Base-by-base conservation (phyloP, 1,139 yeast genomes). In the Kurtzmaniella quercitrusa region DNA sequence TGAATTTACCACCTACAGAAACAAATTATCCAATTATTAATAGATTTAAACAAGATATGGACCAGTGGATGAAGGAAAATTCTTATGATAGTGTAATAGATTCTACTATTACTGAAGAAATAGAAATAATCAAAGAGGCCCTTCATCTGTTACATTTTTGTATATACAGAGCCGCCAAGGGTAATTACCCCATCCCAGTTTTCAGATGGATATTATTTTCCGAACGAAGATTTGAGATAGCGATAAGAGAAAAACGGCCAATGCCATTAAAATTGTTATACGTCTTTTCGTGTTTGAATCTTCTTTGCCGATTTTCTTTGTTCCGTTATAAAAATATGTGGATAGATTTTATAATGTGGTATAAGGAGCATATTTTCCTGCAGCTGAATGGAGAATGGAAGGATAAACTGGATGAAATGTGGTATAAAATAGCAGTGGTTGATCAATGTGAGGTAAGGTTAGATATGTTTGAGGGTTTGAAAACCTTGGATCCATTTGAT, bases 271-370 rank as follows among this genome's bases (percentile, higher is more conserved):
- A 64, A 25, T 12, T 66, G 2, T 46, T 68, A 25, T 65, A 47
- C 42, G 49, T 53, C 2, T 66, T 56, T 44, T 40, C 61, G 3
- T 48, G 57, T 25, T 45, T 66, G 7, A 48, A 52, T 34, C 42
- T 54, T 11, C 45, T 60, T 41, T 49, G 56, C 15, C 48, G 61
- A 14, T 62, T 65, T 40, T 57, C 54, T 41, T 40, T 65, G 10
- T 54, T 49, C 44, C 43, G 44, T 8, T 41, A 51, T 1, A 37
- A 46, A 9, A 63, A 58, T 41, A 48, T 65, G 34, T 68, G 70
- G 69, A 33, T 49, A 14, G 68, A 65, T 34, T 66, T 46, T 43
- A 48, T 61, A 15, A 11, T 29, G 1, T 60, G 66, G 66, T 67
- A 50, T 50, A 51, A 44, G 34, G 43, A 46, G 3, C 47, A 47